Percentiles rank a stretch among this genome's conserved stretches.
phyloP scores from a whole-genome alignment of 2,329 filamentous ascomycete genomes.

The Botryotinia globosa region DNA sequence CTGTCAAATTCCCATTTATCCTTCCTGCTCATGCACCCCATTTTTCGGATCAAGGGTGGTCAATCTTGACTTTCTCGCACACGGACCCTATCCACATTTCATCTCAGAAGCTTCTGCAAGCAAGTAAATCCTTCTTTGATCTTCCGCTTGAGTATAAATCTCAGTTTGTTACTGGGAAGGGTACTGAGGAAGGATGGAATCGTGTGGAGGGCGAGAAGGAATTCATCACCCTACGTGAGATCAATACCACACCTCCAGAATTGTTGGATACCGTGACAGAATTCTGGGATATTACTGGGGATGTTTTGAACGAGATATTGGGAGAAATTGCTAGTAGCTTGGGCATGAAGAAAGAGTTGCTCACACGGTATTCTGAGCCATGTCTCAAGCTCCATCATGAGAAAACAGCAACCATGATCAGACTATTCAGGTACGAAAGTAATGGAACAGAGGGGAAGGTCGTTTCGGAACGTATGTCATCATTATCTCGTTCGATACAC shows the following conservation, averaged over 20 bases:
- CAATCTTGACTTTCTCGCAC: constrained; percentile 25
- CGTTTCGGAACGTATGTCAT: constrained; percentile 32
- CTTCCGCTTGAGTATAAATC: constrained; percentile 29
- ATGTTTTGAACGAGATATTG: constrained; percentile 27
- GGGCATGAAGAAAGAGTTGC: constrained; percentile 26
- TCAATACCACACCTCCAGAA: constrained; percentile 25
- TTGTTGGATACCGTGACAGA: constrained; percentile 25
- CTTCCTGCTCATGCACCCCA: constrained; percentile 25
- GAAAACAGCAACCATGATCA: constrained; percentile 31
- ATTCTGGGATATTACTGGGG: constrained; percentile 29
- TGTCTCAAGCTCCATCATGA: constrained; percentile 24
- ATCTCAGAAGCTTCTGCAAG: constrained; percentile 27
- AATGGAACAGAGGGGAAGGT: constrained; percentile 20
- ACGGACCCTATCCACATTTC: constrained; percentile 25
- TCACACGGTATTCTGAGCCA: constrained; percentile 30
- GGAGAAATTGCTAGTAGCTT: constrained; percentile 30
- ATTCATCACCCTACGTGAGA: constrained; percentile 31
- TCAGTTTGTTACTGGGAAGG: constrained; percentile 25
- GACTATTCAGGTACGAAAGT: constrained; percentile 34
- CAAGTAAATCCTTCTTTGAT: constrained; percentile 31
- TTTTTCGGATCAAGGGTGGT: constrained; percentile 32
- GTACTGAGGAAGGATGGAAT: constrained; percentile 33
- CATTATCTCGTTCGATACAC: not conserved
- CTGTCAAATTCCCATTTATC: constrained; percentile 25
- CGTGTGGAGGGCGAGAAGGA: constrained; percentile 34